Evolutionary conservation across 2,329 filamentous ascomycete species (phyloP), one percentile per base, ranked within the genome.

Genomic region (Tolypocladium sp.): DNA sequence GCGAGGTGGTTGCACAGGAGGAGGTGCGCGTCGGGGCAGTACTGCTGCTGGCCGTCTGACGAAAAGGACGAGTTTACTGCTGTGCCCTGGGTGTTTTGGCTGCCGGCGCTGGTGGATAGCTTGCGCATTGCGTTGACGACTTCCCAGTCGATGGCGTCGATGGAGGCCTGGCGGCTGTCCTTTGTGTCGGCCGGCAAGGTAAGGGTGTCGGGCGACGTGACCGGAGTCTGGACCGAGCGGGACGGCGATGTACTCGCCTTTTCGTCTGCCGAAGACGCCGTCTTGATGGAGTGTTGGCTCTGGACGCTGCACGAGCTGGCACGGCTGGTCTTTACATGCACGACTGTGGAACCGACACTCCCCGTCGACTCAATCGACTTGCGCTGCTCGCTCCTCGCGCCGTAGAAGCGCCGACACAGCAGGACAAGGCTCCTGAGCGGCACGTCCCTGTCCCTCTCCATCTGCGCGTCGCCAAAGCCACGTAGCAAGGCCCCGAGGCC

Each of bases 361-460:
- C 15, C 17, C 17, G 49, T 33, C 17, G 27, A 52, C 27, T 52
- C 49, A 9, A 35, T n/a, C 49, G 49, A 33, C 15, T 4, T 15
- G 54, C 22, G 56, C 17, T 33, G 49, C 12, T 56, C 59, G 1
- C 56, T 30, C 4, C 68, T 62, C n/a, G 53, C 57, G 5, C 71
- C 73, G 25, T 73, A 66, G 42, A 70, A 75, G 2, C 73, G 65
- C 20, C 73, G 69, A 25, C 72, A 75, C 0, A 74, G 65, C 1
- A 76, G 61, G 1, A 74, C 64, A 0, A 76, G 59, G 3, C 65
- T 68, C 5, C 64, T 60, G 52, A 76, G 58, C 0, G 67, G 67
- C 1, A 71, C 61, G 0, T 61, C 60, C 1, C 37, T 53, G 0
- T 59, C 57, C 2, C 70, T 64, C 20, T 54, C 57, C 1, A 68